Percentiles rank a stretch among this genome's conserved stretches.
phyloP scores from a whole-genome alignment of 768 basidiomycete genomes.

The Leucosporidium yakuticum region DNA sequence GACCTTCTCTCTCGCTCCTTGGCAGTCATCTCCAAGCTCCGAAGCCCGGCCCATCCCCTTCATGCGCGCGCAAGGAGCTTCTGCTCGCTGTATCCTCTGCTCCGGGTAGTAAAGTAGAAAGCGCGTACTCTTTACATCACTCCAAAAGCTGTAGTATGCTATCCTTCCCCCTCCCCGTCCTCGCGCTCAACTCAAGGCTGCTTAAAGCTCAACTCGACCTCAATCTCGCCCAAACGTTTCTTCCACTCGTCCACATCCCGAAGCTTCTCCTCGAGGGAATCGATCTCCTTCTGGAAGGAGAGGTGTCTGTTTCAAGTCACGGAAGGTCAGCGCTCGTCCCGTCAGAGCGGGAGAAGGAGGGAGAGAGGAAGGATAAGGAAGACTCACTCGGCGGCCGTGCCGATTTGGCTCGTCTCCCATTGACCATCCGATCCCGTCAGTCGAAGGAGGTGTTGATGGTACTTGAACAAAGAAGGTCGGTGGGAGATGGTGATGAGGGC shows the following conservation, averaged over 20 bases:
- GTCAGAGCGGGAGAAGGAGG: conserved; percentile 10
- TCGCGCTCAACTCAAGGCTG: not conserved
- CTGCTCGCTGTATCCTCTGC: too few relatives aligned
- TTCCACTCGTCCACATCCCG: conserved; percentile 71
- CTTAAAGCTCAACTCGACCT: conserved; percentile 25
- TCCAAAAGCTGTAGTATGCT: not conserved
- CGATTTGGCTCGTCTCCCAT: conserved; percentile 67
- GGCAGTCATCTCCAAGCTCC: too few relatives aligned
- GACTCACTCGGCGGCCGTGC: conserved; percentile 61
- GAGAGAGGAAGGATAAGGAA: not conserved
- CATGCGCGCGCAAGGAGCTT: too few relatives aligned
- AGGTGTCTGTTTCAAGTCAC: conserved; percentile 42
- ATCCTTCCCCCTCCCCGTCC: not conserved
- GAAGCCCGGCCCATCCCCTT: too few relatives aligned
- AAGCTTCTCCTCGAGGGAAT: conserved; percentile 58
- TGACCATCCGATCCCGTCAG: conserved; percentile 62
- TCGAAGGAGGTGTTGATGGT: conserved; percentile 80
- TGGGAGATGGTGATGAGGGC: conserved; percentile 85
- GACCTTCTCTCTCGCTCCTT: too few relatives aligned
- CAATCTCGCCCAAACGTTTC: conserved; percentile 44
- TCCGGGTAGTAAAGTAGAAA: too few relatives aligned
- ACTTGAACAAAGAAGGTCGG: conserved; percentile 77
- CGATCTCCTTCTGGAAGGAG: conserved; percentile 70
- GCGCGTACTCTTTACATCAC: too few relatives aligned
- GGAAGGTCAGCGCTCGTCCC: not conserved